These are phyloP conservation scores for Mortierella sp. DNA, from an alignment of 371 early-diverging fungal species.

Conservation along the genomic window DNA sequence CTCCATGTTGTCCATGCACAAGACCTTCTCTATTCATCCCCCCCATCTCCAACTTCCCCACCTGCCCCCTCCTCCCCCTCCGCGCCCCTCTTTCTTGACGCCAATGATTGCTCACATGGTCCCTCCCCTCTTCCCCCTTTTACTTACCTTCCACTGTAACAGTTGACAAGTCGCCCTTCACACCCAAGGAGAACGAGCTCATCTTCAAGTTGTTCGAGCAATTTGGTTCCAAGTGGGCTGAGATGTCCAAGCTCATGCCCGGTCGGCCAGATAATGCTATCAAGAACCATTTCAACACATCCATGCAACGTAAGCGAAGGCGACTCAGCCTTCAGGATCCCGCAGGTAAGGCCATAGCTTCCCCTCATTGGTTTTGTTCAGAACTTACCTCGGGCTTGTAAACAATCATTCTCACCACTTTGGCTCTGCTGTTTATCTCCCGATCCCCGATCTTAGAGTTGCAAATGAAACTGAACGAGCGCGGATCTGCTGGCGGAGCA, in stretches of 20 bases:
- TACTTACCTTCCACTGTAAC: background rate
- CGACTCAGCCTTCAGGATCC: slow-evolving; percentile 45
- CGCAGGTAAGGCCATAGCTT: slow-evolving; percentile 23
- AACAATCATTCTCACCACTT: too few species aligned
- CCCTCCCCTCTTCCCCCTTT: slow-evolving; percentile 3
- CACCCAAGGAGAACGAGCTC: slow-evolving; percentile 48
- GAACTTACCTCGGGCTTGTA: slow-evolving; percentile 18
- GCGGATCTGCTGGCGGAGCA: slow-evolving; percentile 2
- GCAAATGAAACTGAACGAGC: slow-evolving; percentile 40
- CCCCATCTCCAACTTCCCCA: too few species aligned
- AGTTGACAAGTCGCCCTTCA: slow-evolving; percentile 57
- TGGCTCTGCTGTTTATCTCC: too few species aligned
- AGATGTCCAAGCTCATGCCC: slow-evolving; percentile 56
- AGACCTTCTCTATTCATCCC: too few species aligned
- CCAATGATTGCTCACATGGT: slow-evolving; percentile 19
- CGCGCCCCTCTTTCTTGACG: slow-evolving; percentile 1
- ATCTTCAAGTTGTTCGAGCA: slow-evolving; percentile 51
- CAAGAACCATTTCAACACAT: slow-evolving; percentile 56
- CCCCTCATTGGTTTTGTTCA: slow-evolving; percentile 30
- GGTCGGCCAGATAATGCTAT: slow-evolving; percentile 57
- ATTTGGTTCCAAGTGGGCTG: slow-evolving; percentile 56
- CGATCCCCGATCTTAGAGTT: slow-evolving; percentile 30
- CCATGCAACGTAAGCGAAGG: slow-evolving; percentile 56
- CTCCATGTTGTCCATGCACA: background rate
- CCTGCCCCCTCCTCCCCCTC: background rate